Base-by-base conservation (phyloP, 169 alveolate genomes). In the Cryptosporidium felis region DNA sequence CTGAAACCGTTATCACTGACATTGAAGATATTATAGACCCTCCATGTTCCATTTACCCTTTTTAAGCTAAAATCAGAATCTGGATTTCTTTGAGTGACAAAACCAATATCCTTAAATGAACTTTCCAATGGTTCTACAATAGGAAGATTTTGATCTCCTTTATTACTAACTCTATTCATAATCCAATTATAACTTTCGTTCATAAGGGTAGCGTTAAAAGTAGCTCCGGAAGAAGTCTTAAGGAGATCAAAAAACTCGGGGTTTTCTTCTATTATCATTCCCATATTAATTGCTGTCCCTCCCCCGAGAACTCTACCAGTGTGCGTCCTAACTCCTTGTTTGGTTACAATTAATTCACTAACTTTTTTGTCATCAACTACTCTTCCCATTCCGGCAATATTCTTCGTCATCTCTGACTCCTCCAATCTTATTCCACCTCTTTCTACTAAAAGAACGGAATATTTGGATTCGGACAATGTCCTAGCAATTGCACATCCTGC, bases 261-360 rank as follows among this genome's bases (percentile, higher is more conserved):
- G 10, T 60, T 63, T 44, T 89, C 94, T 9, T 82, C 90, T 51
- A 91, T 91, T n/a, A 60, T 67, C 40, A 91, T 88, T 6, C 92
- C 94, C 82, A 90, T 81, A 47, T 90, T 91, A n/a, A 91, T 67
- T 0, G 92, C 80, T 18, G 93, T 89, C 56, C 94, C 94, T 23
- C 94, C 94, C 4, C 92, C 91, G 53, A 91, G 42, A 3, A 89
- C 92, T 8, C 80, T 60, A 8, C 92, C 94, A 0, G 62, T 36
- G 49, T 90, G 90, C 36, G 94, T 82, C 26, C 91, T 62, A 1
- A 89, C 89, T 21, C 93, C 93, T 18, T 91, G 82, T 40, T 66
- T 41, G 14, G 94, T 91, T 6, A 88, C 66, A 2, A 91, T 65
- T 4, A 82, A 30, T 38, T 91, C 91, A 36, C 91, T 88, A 51